Percentiles rank a stretch among this genome's conserved stretches.
Evolutionary conservation across 108 stramenopile genomes (phyloP).

Genomic region (Nitzschia putrida): DNA sequence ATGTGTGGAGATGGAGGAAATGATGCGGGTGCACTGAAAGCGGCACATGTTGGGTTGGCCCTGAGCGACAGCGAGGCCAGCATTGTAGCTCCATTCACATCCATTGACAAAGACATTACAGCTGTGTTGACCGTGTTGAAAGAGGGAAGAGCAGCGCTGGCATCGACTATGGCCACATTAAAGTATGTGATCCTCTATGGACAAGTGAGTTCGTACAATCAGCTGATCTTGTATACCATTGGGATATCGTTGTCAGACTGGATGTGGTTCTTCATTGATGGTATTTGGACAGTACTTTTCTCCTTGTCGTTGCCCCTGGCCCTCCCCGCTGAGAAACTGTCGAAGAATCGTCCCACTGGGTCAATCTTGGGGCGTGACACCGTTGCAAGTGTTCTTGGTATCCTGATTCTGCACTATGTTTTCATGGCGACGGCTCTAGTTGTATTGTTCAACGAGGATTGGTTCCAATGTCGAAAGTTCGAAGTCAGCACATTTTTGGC

Average conservation of each 20-base stretch:
- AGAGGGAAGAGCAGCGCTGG: constrained; percentile 69
- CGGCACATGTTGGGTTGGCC: constrained; percentile 70
- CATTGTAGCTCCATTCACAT: constrained; percentile 72
- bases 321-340: constrained; percentile 44
- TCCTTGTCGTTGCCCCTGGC: constrained; percentile 61
- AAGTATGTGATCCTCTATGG: constrained; percentile 77
- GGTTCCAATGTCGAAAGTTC: constrained; percentile 69
- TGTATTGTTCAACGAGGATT: constrained; percentile 53
- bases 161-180: constrained; percentile 57
- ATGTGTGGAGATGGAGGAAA: constrained; percentile 78
- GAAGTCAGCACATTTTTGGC: constrained; percentile 34
- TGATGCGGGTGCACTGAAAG: constrained; percentile 65
- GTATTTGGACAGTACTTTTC: constrained; percentile 58
- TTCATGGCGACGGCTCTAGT: constrained; percentile 50
- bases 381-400: constrained; percentile 44
- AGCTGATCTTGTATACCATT: constrained; percentile 56
- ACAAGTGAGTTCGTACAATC: constrained; percentile 56
- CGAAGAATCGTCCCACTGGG: constrained; percentile 59
- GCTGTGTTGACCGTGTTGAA: constrained; percentile 61
- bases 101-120: constrained; percentile 56
- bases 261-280: constrained; percentile 67
- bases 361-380: constrained; percentile 66
- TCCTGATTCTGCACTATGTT: constrained; percentile 52
- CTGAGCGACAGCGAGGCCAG: constrained; percentile 70
- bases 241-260: constrained; percentile 57